phyloP scores from a whole-genome alignment of 805 yeast species.

The Candida insectorum region DNA sequence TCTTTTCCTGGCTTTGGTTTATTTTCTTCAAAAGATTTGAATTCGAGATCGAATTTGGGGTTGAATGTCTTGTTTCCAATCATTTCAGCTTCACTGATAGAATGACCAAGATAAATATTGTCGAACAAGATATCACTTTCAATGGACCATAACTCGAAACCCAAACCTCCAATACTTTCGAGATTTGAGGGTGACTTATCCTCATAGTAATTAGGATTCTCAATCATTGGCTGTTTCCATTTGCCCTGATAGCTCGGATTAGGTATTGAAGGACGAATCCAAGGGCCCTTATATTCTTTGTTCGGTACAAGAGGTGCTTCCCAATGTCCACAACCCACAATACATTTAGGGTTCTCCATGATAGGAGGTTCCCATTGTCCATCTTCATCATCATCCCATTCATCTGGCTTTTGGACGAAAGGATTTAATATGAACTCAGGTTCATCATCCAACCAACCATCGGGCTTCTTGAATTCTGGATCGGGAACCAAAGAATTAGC shows the following conservation, averaged over 20 bases:
- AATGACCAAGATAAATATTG: conserved; percentile 82
- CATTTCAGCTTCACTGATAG: conserved; percentile 76
- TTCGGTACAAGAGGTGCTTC: conserved; percentile 61
- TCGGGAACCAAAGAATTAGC: conserved; percentile 60
- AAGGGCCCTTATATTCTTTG: conserved; percentile 72
- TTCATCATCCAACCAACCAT: conserved; percentile 71
- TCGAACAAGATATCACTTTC: conserved; percentile 71
- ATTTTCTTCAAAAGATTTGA: conserved; percentile 33
- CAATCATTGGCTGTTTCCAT: conserved; percentile 65
- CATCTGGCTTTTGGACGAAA: conserved; percentile 60
- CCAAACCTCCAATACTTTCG: conserved; percentile 73
- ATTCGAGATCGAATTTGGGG: conserved; percentile 53
- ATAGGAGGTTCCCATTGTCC: conserved; percentile 79
- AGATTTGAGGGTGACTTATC: conserved; percentile 57
- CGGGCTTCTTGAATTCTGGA: conserved; percentile 66
- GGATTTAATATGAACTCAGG: conserved; percentile 65
- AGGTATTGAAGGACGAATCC: conserved; percentile 63
- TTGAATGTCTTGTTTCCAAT: conserved; percentile 75
- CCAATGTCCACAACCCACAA: conserved; percentile 83
- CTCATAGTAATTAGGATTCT: conserved; percentile 68
- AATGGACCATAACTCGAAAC: conserved; percentile 90
- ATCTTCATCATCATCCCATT: conserved; percentile 89
- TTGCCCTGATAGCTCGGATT: conserved; percentile 80
- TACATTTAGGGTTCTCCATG: conserved; percentile 72
- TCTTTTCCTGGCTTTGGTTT: conserved; percentile 41